phyloP scores from a whole-genome alignment of 148 eudicot species.

The Chenopodium suecicum region DNA sequence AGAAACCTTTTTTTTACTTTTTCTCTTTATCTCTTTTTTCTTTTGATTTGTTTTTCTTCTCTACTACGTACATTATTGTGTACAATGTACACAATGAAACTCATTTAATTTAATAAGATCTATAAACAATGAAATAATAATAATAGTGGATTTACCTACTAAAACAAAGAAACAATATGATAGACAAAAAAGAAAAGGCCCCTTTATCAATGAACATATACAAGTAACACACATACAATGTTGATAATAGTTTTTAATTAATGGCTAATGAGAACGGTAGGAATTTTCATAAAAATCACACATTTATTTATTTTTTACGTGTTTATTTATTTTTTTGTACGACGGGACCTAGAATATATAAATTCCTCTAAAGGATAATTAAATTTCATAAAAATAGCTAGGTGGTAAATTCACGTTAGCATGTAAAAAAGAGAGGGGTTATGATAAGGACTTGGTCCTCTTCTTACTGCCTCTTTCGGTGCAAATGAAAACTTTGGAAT shows the following conservation, averaged over 20 bases:
- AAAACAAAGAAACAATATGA: no score
- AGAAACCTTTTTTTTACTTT: constrained; percentile 31
- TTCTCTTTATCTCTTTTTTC: constrained; percentile 32
- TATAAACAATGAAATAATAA: no score
- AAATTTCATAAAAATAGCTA: not conserved
- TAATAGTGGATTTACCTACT: no score
- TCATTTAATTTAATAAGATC: not conserved
- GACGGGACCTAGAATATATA: constrained; percentile 10
- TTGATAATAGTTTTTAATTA: no score
- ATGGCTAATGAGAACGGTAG: not conserved
- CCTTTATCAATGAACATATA: no score
- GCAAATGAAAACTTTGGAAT: constrained; percentile 24
- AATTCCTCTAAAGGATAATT: not conserved
- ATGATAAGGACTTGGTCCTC: constrained; percentile 10
- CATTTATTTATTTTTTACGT: not conserved
- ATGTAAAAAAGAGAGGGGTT: not conserved
- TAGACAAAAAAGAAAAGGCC: no score
- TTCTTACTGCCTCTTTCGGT: constrained; percentile 27
- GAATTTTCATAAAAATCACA: not conserved
- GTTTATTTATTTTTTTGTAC: not conserved
- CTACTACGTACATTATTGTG: constrained; percentile 6
- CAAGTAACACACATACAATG: no score
- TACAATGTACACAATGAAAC: not conserved
- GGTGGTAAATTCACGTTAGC: constrained; percentile 3
- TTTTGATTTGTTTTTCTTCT: constrained; percentile 20